These are phyloP conservation scores for Prunus mume DNA, from an alignment of 306 rosid genomes.

Conservation along the genomic window DNA sequence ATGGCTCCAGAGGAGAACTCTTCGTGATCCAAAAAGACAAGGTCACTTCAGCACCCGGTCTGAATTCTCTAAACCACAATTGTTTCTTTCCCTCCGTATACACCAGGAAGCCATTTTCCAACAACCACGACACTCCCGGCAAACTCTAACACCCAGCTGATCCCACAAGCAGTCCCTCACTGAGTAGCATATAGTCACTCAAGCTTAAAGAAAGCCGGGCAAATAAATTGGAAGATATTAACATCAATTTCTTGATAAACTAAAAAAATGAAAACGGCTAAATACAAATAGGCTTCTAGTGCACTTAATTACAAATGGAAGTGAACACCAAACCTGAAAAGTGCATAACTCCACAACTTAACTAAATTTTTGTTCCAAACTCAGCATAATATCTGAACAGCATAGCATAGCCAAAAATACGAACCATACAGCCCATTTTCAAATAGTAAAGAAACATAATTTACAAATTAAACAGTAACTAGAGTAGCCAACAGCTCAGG, in stretches of 20 bases:
- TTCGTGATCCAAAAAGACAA: background rate
- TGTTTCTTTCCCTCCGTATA: background rate
- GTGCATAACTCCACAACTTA: background rate
- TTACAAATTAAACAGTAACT: background rate
- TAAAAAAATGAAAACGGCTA: background rate
- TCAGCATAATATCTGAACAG: background rate
- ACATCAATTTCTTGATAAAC: too few species aligned
- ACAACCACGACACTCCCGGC: too few species aligned
- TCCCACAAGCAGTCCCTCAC: background rate
- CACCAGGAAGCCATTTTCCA: background rate
- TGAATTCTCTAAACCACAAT: background rate
- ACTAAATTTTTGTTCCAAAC: background rate
- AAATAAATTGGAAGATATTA: too few species aligned
- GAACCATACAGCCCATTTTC: background rate
- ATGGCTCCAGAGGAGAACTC: background rate
- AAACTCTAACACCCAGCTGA: too few species aligned
- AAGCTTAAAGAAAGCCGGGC: background rate
- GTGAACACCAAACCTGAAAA: background rate
- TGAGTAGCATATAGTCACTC: too few species aligned
- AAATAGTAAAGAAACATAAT: background rate
- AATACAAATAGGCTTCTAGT: background rate
- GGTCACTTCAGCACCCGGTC: background rate
- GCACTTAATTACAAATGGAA: background rate
- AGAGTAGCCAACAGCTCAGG: background rate
- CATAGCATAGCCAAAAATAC: background rate